Conservation (phyloP, 2,329 filamentous ascomycete species). For the Fusarium zealandicum region DNA sequence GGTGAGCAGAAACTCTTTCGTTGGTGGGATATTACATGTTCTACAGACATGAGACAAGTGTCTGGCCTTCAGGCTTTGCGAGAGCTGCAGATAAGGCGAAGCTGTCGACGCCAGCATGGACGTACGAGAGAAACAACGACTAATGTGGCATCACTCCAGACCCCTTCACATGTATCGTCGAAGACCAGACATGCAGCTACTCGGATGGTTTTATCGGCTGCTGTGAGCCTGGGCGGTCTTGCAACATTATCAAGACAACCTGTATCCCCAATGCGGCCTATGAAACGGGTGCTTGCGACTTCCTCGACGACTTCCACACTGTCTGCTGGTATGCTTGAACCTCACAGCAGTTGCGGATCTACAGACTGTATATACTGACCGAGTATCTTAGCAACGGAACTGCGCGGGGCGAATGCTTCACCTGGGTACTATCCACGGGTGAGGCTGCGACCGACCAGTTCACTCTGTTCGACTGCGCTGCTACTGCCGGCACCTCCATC, state of each 20-base stretch:
- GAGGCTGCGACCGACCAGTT: constrained; percentile 25
- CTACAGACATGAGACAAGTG: too few species aligned
- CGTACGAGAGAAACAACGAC: neutral
- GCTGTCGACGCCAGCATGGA: too few species aligned
- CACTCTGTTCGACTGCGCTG: constrained; percentile 42
- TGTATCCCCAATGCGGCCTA: constrained; percentile 45
- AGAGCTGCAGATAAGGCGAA: too few species aligned
- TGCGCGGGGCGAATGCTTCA: constrained; percentile 38
- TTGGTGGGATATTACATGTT: too few species aligned
- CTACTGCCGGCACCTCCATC: constrained; percentile 33
- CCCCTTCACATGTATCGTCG: constrained; percentile 42
- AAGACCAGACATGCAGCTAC: constrained; percentile 39
- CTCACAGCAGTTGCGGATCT: neutral
- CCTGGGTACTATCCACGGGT: constrained; percentile 41
- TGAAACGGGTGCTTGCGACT: constrained; percentile 36
- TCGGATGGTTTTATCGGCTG: constrained; percentile 43
- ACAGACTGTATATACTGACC: constrained; percentile 6
- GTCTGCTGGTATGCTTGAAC: constrained; percentile 45
- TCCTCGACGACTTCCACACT: constrained; percentile 44
- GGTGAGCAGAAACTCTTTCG: constrained; percentile 38
- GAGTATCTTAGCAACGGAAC: constrained; percentile 19
- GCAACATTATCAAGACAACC: constrained; percentile 43
- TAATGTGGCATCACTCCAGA: constrained; percentile 26
- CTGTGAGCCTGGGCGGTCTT: constrained; percentile 42
- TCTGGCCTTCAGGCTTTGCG: too few species aligned